These are phyloP conservation scores for Globisporangium splendens DNA, from an alignment of 352 stramenopile genomes.

Conservation along the genomic window DNA sequence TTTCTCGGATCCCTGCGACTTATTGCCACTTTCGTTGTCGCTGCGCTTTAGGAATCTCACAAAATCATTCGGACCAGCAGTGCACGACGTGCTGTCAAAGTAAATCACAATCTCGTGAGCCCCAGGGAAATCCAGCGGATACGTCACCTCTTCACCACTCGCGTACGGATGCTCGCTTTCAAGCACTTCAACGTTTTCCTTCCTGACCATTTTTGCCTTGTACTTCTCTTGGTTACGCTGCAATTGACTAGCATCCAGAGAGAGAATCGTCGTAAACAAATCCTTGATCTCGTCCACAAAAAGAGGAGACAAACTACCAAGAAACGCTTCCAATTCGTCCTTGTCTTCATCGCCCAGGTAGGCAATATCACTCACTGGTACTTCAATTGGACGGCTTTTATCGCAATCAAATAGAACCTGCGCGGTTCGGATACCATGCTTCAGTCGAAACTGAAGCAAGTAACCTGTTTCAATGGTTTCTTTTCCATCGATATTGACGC, in stretches of 20 bases:
- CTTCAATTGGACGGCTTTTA: slow-evolving; percentile 38
- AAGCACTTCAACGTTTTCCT: slow-evolving; percentile 72
- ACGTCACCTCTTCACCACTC: slow-evolving; percentile 53
- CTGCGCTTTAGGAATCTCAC: slow-evolving; percentile 68
- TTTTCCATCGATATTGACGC: slow-evolving; percentile 71
- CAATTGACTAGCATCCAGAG: slow-evolving; percentile 12
- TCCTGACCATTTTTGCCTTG: slow-evolving; percentile 47
- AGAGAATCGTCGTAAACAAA: slow-evolving; percentile 26
- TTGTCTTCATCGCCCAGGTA: slow-evolving; percentile 40
- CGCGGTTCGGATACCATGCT: slow-evolving; percentile 34
- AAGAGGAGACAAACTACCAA: slow-evolving; percentile 23
- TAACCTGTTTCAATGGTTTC: slow-evolving; percentile 71
- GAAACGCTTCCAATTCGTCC: slow-evolving; percentile 32
- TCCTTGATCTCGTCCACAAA: slow-evolving; percentile 23
- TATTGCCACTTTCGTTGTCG: slow-evolving; percentile 13
- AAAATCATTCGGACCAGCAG: slow-evolving; percentile 72
- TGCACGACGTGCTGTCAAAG: slow-evolving; percentile 79
- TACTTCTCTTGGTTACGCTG: slow-evolving; percentile 13
- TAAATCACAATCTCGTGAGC: slow-evolving; percentile 70
- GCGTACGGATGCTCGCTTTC: slow-evolving; percentile 78
- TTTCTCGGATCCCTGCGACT: slow-evolving; percentile 8
- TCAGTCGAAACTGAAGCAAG: slow-evolving; percentile 47
- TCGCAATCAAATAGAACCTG: slow-evolving; percentile 73
- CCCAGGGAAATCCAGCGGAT: slow-evolving; percentile 60
- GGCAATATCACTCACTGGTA: slow-evolving; percentile 48